Percentiles rank a stretch among this genome's conserved stretches.
Conservation (phyloP, 73 alveolate species). For the Symbiodinium pilosum region DNA sequence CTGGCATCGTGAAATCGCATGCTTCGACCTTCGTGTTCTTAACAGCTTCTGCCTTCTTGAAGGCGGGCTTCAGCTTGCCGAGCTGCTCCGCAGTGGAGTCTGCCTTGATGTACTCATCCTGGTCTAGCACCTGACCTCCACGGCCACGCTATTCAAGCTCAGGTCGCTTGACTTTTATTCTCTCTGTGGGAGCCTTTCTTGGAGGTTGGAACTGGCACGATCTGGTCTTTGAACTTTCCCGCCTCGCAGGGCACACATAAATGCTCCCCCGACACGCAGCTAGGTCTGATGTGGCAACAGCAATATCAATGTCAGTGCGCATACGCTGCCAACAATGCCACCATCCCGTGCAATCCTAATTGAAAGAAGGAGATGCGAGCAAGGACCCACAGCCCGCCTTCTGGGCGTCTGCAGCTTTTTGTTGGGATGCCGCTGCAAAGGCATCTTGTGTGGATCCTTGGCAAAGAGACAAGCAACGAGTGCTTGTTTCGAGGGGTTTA, state of each 20-base stretch:
- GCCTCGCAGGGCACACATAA: not conserved
- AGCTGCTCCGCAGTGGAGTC: constrained; percentile 50
- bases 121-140: constrained; percentile 45
- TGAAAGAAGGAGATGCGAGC: too few relatives aligned
- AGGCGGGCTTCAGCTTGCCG: constrained; percentile 94
- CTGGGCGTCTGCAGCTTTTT: constrained; percentile 95
- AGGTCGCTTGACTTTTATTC: not conserved
- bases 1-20: not conserved
- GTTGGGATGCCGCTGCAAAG: constrained; percentile 92
- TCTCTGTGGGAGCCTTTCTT: constrained; percentile 30
- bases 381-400: not conserved
- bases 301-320: too few relatives aligned
- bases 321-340: too few relatives aligned
- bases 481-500: too few relatives aligned
- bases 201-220: constrained; percentile 88
- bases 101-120: constrained; percentile 92
- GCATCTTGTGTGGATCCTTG: constrained; percentile 94
- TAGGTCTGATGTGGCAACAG: not conserved
- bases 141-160: too few relatives aligned
- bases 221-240: constrained; percentile 95
- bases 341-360: too few relatives aligned
- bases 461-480: not conserved
- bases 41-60: constrained; percentile 69
- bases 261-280: not conserved
- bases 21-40: not conserved